phyloP scores from a whole-genome alignment of 2,329 filamentous ascomycete species.

The Macrophomina tecta region DNA sequence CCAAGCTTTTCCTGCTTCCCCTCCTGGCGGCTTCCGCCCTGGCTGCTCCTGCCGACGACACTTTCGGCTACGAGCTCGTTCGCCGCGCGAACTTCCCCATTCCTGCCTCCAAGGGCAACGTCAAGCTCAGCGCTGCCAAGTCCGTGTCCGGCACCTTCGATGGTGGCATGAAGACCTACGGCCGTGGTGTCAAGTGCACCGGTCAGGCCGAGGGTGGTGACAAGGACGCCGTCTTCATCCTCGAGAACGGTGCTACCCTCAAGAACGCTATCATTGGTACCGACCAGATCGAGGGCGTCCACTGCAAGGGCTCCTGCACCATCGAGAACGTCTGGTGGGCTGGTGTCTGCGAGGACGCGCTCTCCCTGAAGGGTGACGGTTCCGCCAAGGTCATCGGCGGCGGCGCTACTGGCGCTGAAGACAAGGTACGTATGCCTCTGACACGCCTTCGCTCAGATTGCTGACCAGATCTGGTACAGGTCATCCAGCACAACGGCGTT shows the following conservation, averaged over 20 bases:
- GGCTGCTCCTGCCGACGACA: conserved; percentile 19
- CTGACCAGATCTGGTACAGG: conserved; percentile 6
- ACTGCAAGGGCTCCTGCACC: conserved; percentile 57
- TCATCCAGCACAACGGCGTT: conserved; percentile 43
- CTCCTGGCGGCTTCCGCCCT: conserved; percentile 17
- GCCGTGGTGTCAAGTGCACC: conserved; percentile 31
- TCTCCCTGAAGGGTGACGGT: conserved; percentile 34
- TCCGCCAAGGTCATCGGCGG: conserved; percentile 39
- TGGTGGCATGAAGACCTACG: conserved; percentile 25
- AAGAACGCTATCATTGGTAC: conserved; percentile 58
- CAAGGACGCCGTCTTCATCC: conserved; percentile 35
- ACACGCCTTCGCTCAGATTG: no score
- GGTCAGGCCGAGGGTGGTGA: conserved; percentile 53
- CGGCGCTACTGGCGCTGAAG: conserved; percentile 36
- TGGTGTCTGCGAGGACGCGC: conserved; percentile 48
- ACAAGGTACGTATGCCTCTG: conserved; percentile 32
- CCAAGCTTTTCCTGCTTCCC: conserved; percentile 16
- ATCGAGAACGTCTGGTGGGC: conserved; percentile 45
- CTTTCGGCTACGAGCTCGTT: conserved; percentile 13
- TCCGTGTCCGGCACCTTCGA: conserved; percentile 19
- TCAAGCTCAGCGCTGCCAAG: conserved; percentile 10
- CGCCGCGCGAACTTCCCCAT: conserved; percentile 26
- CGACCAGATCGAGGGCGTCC: conserved; percentile 56
- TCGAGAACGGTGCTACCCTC: conserved; percentile 43
- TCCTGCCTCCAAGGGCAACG: conserved; percentile 21